phyloP scores from a whole-genome alignment of 2,329 filamentous ascomycete genomes.

The Trichoderma sp. region DNA sequence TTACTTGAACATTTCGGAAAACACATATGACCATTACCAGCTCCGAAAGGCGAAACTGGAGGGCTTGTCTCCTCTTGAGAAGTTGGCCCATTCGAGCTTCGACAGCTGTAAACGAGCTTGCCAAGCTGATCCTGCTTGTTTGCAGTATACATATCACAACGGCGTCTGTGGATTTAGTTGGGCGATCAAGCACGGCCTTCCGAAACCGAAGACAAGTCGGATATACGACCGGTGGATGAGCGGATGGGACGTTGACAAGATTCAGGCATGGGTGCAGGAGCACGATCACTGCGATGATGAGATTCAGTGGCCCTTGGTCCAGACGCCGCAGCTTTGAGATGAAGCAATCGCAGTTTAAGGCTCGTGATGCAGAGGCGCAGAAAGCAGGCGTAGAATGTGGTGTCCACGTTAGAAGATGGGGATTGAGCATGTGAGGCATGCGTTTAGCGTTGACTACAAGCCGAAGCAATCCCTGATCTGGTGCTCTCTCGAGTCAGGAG shows the following conservation, averaged over 20 bases:
- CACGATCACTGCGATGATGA: conserved; percentile 41
- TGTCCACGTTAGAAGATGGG: background rate
- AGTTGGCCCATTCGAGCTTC: conserved; percentile 47
- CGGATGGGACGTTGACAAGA: conserved; percentile 49
- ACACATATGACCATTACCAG: conserved; percentile 41
- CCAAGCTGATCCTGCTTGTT: conserved; percentile 42
- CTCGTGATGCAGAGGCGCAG: background rate
- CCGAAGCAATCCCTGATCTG: background rate
- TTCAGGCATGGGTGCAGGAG: conserved; percentile 46
- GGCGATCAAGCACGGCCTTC: conserved; percentile 47
- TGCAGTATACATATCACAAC: conserved; percentile 49
- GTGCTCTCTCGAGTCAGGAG: conserved; percentile 13
- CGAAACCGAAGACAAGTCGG: conserved; percentile 38
- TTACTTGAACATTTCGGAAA: conserved; percentile 44
- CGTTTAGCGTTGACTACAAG: background rate
- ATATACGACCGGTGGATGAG: conserved; percentile 42
- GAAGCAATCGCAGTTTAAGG: conserved; percentile 9
- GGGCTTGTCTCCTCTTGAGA: conserved; percentile 44
- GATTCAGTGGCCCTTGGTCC: conserved; percentile 18
- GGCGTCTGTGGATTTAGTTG: conserved; percentile 44
- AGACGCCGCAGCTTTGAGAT: background rate
- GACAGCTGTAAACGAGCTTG: conserved; percentile 53
- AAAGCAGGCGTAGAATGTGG: background rate
- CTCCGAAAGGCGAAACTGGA: conserved; percentile 40
- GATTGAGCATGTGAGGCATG: conserved; percentile 8